A percentile compares a stretch with the other conserved stretches of the same genome.
phyloP scores from a whole-genome alignment of 2,329 filamentous ascomycete species.

The Incumbomyces lentus region DNA sequence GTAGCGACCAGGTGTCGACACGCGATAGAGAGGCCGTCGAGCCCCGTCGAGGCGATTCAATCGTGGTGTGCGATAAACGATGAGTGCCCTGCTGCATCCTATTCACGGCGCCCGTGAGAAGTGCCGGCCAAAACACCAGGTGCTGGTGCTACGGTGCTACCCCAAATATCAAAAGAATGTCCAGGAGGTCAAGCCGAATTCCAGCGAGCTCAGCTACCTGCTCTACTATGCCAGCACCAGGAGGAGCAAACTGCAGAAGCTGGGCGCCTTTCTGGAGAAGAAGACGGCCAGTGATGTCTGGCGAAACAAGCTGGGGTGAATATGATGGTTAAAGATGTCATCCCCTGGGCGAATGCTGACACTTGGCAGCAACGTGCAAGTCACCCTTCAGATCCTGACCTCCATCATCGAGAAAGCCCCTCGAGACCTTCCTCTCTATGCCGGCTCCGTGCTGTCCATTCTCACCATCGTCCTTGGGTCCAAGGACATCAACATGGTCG shows the following conservation, averaged over 20 bases:
- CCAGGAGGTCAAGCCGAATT: slow-evolving; percentile 89
- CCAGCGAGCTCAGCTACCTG: slow-evolving; percentile 91
- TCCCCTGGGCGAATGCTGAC: slow-evolving; percentile 3
- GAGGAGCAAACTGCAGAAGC: slow-evolving; percentile 90
- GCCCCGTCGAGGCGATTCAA: no score
- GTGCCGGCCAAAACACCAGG: slow-evolving; percentile 87
- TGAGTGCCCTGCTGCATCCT: slow-evolving; percentile 20
- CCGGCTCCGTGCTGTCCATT: slow-evolving; percentile 72
- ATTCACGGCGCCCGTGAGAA: slow-evolving; percentile 52
- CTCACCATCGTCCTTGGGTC: slow-evolving; percentile 74
- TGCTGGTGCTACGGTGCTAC: slow-evolving; percentile 92
- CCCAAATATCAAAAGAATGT: slow-evolving; percentile 83
- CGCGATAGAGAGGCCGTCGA: background rate
- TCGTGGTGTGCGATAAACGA: slow-evolving; percentile 1
- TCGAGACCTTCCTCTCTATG: slow-evolving; percentile 82
- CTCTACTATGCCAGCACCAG: slow-evolving; percentile 94
- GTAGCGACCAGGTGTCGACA: background rate
- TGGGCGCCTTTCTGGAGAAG: slow-evolving; percentile 88
- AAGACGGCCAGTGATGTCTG: slow-evolving; percentile 86
- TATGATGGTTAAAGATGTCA: slow-evolving; percentile 1
- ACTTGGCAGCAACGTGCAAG: slow-evolving; percentile 68
- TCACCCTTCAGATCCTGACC: slow-evolving; percentile 84
- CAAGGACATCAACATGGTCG: slow-evolving; percentile 82
- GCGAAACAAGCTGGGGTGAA: slow-evolving; percentile 74
- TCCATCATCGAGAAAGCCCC: slow-evolving; percentile 88